These are phyloP conservation scores for Amauroascus niger DNA, from an alignment of 2,329 filamentous ascomycete species.

Conservation along the genomic window DNA sequence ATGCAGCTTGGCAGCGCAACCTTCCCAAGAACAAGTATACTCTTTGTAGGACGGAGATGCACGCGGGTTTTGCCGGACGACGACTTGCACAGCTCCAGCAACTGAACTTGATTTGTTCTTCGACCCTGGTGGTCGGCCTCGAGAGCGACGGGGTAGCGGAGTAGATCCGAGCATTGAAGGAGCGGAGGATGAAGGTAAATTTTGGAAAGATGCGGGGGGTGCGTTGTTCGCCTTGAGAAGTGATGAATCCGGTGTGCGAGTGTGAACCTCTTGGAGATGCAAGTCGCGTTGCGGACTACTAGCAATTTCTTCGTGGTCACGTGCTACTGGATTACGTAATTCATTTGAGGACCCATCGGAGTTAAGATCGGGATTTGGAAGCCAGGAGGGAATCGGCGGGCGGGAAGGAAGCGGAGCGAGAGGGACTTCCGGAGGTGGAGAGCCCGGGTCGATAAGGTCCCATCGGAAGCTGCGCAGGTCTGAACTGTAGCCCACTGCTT, in stretches of 20 bases:
- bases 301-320: not conserved
- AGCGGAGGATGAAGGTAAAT: not conserved
- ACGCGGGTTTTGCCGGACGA: constrained; percentile 15
- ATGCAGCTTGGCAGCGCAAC: constrained; percentile 50
- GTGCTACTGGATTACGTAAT: constrained; percentile 12
- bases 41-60: constrained; percentile 27
- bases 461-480: constrained; percentile 52
- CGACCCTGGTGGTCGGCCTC: constrained; percentile 25
- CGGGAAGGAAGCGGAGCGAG: constrained; percentile 21
- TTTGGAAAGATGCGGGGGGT: not conserved
- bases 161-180: not conserved
- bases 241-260: not conserved
- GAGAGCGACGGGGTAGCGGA: constrained; percentile 14
- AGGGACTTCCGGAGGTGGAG: constrained; percentile 27
- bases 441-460: constrained; percentile 52
- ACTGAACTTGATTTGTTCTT: constrained; percentile 21
- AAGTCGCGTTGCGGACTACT: not conserved
- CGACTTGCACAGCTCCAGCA: constrained; percentile 17
- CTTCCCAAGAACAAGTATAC: constrained; percentile 50
- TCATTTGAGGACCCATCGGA: not conserved
- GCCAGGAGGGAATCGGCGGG: constrained; percentile 18
- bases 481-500: constrained; percentile 36
- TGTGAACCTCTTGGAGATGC: not conserved
- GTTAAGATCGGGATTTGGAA: not conserved
- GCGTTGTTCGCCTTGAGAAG: not conserved